These are phyloP conservation scores for Serendipita sp. DNA, from an alignment of 768 basidiomycete species.

Conservation along the genomic window DNA sequence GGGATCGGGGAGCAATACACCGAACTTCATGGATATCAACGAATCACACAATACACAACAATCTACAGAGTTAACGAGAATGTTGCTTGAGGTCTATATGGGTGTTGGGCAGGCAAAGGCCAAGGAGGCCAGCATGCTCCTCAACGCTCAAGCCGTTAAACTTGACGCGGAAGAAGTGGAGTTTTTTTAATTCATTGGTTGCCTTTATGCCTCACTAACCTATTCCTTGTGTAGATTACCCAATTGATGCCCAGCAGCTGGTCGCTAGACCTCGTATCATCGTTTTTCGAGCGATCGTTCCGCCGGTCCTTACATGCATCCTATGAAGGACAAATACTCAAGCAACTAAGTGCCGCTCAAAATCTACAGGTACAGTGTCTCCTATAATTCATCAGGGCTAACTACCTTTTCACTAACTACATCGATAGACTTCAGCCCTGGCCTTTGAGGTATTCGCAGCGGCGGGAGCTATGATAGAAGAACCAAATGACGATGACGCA, in stretches of 20 bases:
- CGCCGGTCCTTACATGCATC: slow-evolving; percentile 53
- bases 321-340: slow-evolving; percentile 62
- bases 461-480: slow-evolving; percentile 53
- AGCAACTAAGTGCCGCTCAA: slow-evolving; percentile 60
- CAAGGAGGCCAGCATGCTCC: slow-evolving; percentile 46
- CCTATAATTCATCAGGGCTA: not conserved
- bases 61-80: slow-evolving; percentile 37
- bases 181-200: not conserved
- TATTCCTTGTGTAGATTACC: slow-evolving; percentile 33
- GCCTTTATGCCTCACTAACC: not conserved
- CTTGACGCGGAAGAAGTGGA: slow-evolving; percentile 66
- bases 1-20: slow-evolving; percentile 14
- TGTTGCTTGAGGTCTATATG: slow-evolving; percentile 72
- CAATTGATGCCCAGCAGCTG: slow-evolving; percentile 55
- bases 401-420: not conserved
- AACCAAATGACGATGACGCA: slow-evolving; percentile 28
- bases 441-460: slow-evolving; percentile 43
- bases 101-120: slow-evolving; percentile 38
- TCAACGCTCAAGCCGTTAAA: slow-evolving; percentile 67
- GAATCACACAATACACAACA: slow-evolving; percentile 36
- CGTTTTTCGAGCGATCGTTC: slow-evolving; percentile 66
- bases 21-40: slow-evolving; percentile 19
- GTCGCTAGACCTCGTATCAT: slow-evolving; percentile 55
- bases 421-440: slow-evolving; percentile 37
- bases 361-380: slow-evolving; percentile 43